Evolutionary conservation across 306 rosid genomes (phyloP).

Genomic region (Rosa rugosa): DNA sequence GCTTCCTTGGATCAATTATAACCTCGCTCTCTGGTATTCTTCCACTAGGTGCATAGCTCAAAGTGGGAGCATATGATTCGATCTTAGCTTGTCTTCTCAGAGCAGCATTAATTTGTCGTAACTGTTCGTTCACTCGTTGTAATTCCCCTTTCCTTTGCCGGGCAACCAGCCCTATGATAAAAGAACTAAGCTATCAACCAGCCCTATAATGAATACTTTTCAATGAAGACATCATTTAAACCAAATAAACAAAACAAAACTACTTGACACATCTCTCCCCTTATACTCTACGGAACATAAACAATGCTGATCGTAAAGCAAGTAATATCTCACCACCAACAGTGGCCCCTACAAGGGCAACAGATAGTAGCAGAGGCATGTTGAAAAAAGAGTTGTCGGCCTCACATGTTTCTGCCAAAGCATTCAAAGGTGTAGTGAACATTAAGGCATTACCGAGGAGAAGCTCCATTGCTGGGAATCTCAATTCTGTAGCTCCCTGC

Average conservation of each 20-base stretch:
- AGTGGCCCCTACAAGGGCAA: conserved; percentile 93
- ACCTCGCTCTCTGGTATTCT: conserved; percentile 71
- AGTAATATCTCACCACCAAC: conserved; percentile 78
- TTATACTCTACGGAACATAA: conserved; percentile 4
- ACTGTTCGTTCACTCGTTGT: conserved; percentile 76
- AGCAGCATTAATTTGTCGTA: conserved; percentile 84
- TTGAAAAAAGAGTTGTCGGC: conserved; percentile 59
- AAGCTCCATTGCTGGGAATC: conserved; percentile 48
- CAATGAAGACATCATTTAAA: not conserved
- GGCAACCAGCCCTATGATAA: conserved; percentile 74
- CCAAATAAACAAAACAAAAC: not conserved
- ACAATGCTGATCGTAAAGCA: conserved; percentile 22
- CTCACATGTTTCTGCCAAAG: conserved; percentile 88
- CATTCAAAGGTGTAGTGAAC: conserved; percentile 64
- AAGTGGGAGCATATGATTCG: conserved; percentile 89
- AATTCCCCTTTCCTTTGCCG: conserved; percentile 89
- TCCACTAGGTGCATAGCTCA: conserved; percentile 89
- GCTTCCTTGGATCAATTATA: conserved; percentile 74
- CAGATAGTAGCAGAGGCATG: conserved; percentile 85
- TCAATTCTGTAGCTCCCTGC: conserved; percentile 50
- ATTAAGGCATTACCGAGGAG: conserved; percentile 54
- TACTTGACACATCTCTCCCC: not conserved
- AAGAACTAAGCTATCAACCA: conserved; percentile 19
- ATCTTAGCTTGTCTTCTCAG: conserved; percentile 93
- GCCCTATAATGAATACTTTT: not conserved